Evolutionary conservation across 345 rosid species (phyloP).

Genomic region (Pugionium cornutum): DNA sequence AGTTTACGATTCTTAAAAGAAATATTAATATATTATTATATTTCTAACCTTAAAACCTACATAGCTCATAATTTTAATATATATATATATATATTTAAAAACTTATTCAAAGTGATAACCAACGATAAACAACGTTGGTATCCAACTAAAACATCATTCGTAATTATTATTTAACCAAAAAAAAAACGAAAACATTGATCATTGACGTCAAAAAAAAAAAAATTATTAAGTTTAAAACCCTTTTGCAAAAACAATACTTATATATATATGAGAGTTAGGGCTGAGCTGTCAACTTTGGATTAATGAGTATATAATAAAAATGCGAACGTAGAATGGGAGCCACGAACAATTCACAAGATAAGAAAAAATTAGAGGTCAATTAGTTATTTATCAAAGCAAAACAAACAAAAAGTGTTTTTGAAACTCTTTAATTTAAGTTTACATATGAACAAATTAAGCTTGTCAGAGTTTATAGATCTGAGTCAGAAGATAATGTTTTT

Average conservation of each 20-base stretch:
- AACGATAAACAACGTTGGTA: conserved; percentile 1
- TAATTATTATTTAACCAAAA: conserved; percentile 1
- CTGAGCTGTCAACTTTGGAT: conserved; percentile 50
- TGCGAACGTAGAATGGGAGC: conserved; percentile 48
- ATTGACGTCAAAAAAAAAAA: not conserved
- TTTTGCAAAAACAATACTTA: conserved; percentile 10
- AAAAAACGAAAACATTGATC: not conserved
- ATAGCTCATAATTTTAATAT: too few relatives aligned
- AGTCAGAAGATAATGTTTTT: conserved; percentile 46
- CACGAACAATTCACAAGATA: conserved; percentile 49
- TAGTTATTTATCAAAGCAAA: conserved; percentile 19
- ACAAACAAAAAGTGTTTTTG: conserved; percentile 35
- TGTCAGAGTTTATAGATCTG: conserved; percentile 44
- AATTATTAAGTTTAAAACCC: not conserved
- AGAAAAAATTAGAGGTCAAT: conserved; percentile 33
- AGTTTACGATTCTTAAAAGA: conserved; percentile 9
- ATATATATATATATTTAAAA: not conserved
- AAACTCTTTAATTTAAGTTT: conserved; percentile 41
- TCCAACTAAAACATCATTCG: conserved; percentile 7
- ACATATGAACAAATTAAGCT: conserved; percentile 33
- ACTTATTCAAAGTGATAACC: not conserved
- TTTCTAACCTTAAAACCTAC: too few relatives aligned
- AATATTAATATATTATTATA: not conserved
- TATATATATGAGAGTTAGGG: conserved; percentile 27
- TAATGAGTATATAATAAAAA: conserved; percentile 35